A percentile compares a stretch with the other conserved stretches of the same genome.
These are phyloP conservation scores for Calonectria ilicicola DNA, from an alignment of 2,329 filamentous ascomycete genomes.

Conservation along the genomic window DNA sequence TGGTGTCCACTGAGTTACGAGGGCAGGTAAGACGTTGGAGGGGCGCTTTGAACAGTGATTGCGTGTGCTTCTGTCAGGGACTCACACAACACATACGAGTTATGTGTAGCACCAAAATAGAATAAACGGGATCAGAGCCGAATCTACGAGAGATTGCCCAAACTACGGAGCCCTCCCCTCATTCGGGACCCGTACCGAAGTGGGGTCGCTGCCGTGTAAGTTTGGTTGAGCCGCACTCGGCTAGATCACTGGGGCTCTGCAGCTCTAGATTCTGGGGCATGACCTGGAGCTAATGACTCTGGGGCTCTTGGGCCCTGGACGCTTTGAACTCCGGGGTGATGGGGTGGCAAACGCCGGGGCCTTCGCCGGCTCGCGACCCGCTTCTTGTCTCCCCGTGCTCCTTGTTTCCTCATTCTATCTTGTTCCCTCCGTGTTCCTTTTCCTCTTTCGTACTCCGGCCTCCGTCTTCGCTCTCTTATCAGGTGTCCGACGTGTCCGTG, in stretches of 20 bases:
- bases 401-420: not conserved
- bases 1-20: not conserved
- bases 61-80: not conserved
- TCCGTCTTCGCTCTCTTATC: conserved; percentile 5
- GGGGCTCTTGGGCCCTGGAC: not conserved
- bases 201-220: not conserved
- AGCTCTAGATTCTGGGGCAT: not conserved
- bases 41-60: not conserved
- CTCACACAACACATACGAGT: not conserved
- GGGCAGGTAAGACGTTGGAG: not conserved
- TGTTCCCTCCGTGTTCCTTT: not conserved
- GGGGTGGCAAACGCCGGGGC: not conserved
- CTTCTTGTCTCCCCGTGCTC: not conserved
- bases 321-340: not conserved
- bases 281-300: not conserved
- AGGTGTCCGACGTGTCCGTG: not conserved
- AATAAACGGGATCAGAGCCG: not conserved
- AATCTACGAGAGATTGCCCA: not conserved
- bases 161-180: conserved; percentile 3
- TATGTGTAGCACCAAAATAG: not conserved
- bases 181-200: not conserved
- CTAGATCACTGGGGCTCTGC: not conserved
- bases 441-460: not conserved
- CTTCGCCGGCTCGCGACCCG: not conserved
- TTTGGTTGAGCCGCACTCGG: conserved; percentile 1